Base-by-base conservation (phyloP, 768 basidiomycete species). In the Gymnopilus junonius region DNA sequence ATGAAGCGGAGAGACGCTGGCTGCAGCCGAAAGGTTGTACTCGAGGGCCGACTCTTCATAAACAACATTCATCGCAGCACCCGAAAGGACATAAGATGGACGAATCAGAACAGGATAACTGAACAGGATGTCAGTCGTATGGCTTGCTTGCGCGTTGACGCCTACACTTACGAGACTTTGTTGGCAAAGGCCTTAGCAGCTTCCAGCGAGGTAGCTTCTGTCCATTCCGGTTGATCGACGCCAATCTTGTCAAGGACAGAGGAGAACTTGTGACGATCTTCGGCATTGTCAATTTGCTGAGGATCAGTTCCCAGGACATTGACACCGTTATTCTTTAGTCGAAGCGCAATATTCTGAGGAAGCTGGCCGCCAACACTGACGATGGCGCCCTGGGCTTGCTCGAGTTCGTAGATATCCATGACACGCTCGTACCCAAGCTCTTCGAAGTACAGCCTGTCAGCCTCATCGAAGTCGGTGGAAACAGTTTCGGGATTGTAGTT, bases 401-500 rank as follows among this genome's bases (percentile, higher is more conserved):
- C 97, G 63, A 99, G 79, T 75, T 99, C 97, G 71, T 99, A 99
- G 70, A 99, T 99, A 76, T 99, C 97, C 97, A 99, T 98, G 65
- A 99, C 96, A 42, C 97, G 88, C 77, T 99, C 97, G 79, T 86
- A 99, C 54, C 97, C 95, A 61, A 99, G 87, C 75, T 99, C 97
- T 75, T 99, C 97, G 74, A 99, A 99, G 82, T 99, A 99, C 50
- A 99, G 80, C 61, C 97, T 83, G 71, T 99, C 97, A n/a, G 97
- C 97, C 79, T 99, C 97, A 72, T 99, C 97, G 76, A 96, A 99
- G 76, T 99, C 97, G 61, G 97, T 99, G 7, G 96, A 98, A 42
- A 99, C 97, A 3, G 97, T 99, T 79, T 99, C 97, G 8, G 97
- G 97, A 78, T 99, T 99, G 79, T 99, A 99, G 83, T 99, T 99